Percentiles rank a stretch among this genome's conserved stretches.
phyloP scores from a whole-genome alignment of 2,329 filamentous ascomycete genomes.

The Cladosporium cucumerinum region DNA sequence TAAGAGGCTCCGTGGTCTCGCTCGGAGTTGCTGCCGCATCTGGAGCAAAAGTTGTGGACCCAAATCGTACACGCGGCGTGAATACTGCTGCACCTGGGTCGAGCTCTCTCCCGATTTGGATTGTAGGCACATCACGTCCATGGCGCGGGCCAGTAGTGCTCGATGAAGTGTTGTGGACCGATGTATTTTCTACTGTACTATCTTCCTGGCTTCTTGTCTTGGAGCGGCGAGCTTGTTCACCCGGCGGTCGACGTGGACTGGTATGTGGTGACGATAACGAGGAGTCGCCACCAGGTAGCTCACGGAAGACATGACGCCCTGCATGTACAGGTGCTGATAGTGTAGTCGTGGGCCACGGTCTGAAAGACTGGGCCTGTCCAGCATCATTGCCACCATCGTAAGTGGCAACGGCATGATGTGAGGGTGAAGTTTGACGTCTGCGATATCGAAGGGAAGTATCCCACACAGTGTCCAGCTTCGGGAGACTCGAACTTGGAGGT shows the following conservation, averaged over 20 bases:
- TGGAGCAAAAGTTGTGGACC: conserved; percentile 18
- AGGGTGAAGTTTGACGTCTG: conserved; percentile 8
- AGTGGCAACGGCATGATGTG: not conserved
- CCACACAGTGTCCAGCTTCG: not conserved
- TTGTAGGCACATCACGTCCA: not conserved
- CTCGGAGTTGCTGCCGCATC: conserved; percentile 1
- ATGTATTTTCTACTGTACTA: not conserved
- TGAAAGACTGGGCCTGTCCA: not conserved
- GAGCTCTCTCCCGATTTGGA: conserved; percentile 11
- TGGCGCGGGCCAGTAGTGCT: not conserved
- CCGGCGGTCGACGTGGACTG: not conserved
- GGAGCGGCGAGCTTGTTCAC: not conserved
- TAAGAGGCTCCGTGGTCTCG: conserved; percentile 2
- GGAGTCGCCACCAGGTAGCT: not conserved
- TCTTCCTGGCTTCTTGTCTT: not conserved
- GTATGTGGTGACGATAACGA: not conserved
- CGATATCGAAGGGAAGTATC: not conserved
- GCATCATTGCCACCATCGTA: not conserved
- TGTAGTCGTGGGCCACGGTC: not conserved
- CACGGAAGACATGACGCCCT: conserved; percentile 1
- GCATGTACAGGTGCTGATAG: not conserved
- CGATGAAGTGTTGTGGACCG: not conserved
- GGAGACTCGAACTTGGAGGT: not conserved
- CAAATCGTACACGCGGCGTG: conserved; percentile 28
- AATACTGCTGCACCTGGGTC: conserved; percentile 32